Evolutionary conservation across 192 early-diverging fungal species (phyloP), one percentile per base, ranked within the genome.

Genomic region (Entrophospora sp.): DNA sequence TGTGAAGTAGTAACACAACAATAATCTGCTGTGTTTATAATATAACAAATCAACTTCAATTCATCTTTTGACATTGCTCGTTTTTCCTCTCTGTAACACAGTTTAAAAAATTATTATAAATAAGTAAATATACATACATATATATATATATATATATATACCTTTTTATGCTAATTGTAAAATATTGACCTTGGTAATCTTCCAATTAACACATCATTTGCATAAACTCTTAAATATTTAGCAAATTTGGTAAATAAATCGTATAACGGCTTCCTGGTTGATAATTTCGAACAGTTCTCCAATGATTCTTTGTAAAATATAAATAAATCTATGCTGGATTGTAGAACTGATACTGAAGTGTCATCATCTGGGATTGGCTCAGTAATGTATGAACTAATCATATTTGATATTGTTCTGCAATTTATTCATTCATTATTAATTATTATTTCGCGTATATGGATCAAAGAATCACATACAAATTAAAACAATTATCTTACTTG

Each of bases 1-100:
- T 91, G 90, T 9, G 78, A 71, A 0, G 88, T 94, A 1, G 91
- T 94, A 10, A 83, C 79, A 27, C 81, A 78, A 67, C 95, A 99
- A 73, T 99, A 99, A 72, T 99, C 96, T 0, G 90, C 90, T 0
- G 96, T 99, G 46, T 95, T 96, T 63, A 96, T 75, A 24, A 94
- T 82, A n/a, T 89, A 66, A 63, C 90, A 91, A 2, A 84, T 83
- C 12, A 83, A 81, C 32, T 78, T 73, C 32, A 96, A 74, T 18
- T 89, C 87, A 24, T 92, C 89, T 9, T 79, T 71, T 5, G 77
- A 81, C 40, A 89, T 67, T 2, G 75, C 61, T 55, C 79, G 77
- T 49, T 80, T 85, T 24, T 93, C 83, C 25, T 88, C 82, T 32
- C 83, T 83, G 59, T 45, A 18, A 40, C n/a, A 67, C n/a, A 42